phyloP scores from a whole-genome alignment of 441 rosid genomes.

The Croton setiger region DNA sequence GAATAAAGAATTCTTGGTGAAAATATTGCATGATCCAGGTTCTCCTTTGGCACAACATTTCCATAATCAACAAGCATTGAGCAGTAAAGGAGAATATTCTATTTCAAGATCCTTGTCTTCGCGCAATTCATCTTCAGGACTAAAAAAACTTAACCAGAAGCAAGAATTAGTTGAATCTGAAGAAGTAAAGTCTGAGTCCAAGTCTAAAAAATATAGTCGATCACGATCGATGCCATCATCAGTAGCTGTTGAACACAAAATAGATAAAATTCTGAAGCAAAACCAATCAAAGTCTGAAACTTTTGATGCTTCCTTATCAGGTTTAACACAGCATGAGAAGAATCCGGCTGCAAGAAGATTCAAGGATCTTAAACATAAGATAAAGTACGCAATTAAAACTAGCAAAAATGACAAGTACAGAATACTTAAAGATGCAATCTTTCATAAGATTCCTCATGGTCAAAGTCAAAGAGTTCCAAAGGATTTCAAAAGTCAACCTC shows the following conservation, averaged over 20 bases:
- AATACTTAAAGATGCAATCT: constrained; percentile 74
- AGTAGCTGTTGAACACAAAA: constrained; percentile 30
- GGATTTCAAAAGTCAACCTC: constrained; percentile 36
- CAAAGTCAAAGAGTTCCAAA: constrained; percentile 40
- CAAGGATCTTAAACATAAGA: constrained; percentile 63
- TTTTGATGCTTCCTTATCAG: constrained; percentile 28
- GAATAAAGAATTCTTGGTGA: constrained; percentile 53
- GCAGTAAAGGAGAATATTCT: constrained; percentile 31
- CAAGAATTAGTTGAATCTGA: constrained; percentile 10
- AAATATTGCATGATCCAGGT: constrained; percentile 49
- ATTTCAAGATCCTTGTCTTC: constrained; percentile 51
- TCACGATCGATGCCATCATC: constrained; percentile 31
- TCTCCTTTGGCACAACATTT: constrained; percentile 49
- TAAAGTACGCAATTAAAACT: constrained; percentile 51
- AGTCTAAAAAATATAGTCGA: constrained; percentile 22
- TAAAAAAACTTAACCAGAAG: constrained; percentile 15
- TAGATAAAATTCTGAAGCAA: constrained; percentile 33
- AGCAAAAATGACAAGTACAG: constrained; percentile 60
- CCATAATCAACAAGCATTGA: constrained; percentile 34
- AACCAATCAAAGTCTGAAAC: constrained; percentile 24
- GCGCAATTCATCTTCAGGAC: constrained; percentile 21
- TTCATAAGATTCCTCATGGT: constrained; percentile 68
- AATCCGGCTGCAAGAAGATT: constrained; percentile 50
- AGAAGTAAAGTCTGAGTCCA: constrained; percentile 9
- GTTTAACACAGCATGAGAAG: constrained; percentile 30